These are phyloP conservation scores for Parsonsia alboflavescens DNA, from an alignment of 257 asterid genomes.

Conservation along the genomic window DNA sequence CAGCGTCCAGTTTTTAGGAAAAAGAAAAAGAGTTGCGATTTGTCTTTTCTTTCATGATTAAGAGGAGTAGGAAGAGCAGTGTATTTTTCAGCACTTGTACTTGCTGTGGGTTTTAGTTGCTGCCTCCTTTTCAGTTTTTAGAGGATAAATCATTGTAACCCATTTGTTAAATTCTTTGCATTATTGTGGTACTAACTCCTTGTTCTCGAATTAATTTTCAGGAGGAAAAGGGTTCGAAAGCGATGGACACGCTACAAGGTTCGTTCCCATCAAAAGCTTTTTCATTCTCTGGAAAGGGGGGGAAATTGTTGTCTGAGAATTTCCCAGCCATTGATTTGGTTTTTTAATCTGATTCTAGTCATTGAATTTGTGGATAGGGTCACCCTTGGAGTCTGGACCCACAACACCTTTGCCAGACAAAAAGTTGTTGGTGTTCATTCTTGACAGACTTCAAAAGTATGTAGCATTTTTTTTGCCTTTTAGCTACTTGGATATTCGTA, in stretches of 20 bases:
- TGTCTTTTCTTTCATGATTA: slow-evolving; percentile 19
- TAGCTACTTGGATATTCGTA: slow-evolving; percentile 22
- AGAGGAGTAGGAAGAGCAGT: slow-evolving; percentile 9
- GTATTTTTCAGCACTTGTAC: slow-evolving; percentile 21
- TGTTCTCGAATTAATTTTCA: slow-evolving; percentile 36
- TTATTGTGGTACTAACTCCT: slow-evolving; percentile 21
- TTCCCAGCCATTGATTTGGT: slow-evolving; percentile 16
- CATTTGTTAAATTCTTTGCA: slow-evolving; percentile 13
- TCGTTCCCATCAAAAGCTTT: slow-evolving; percentile 38
- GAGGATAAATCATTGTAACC: slow-evolving; percentile 16
- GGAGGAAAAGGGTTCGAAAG: slow-evolving; percentile 64
- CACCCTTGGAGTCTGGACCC: slow-evolving; percentile 82
- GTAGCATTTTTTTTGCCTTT: slow-evolving; percentile 28
- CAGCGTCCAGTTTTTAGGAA: background rate
- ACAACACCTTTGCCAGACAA: slow-evolving; percentile 96
- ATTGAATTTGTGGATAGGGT: slow-evolving; percentile 72
- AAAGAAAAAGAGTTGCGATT: slow-evolving; percentile 12
- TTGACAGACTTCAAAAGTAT: slow-evolving; percentile 99
- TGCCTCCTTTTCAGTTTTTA: slow-evolving; percentile 19
- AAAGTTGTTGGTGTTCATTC: slow-evolving; percentile 85
- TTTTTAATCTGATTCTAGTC: slow-evolving; percentile 35
- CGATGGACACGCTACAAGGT: slow-evolving; percentile 71
- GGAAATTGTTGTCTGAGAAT: slow-evolving; percentile 18
- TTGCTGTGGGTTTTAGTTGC: slow-evolving; percentile 30
- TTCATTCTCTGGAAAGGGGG: slow-evolving; percentile 10